Conservation (phyloP, 2,329 filamentous ascomycete genomes). For the Cladosporium oxysporum region DNA sequence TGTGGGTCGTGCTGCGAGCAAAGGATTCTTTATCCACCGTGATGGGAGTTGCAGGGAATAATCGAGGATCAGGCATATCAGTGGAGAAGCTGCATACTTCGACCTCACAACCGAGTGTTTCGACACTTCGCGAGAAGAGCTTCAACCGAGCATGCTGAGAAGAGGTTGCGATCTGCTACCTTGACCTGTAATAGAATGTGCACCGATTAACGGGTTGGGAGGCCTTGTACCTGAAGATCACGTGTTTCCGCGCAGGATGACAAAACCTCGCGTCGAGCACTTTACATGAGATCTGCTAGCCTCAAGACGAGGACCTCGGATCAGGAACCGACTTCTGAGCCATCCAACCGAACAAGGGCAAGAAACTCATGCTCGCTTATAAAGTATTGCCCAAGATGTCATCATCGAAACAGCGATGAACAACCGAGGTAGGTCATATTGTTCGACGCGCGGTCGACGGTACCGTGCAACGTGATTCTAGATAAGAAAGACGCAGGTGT, state of each 20-base stretch:
- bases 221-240: background rate
- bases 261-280: background rate
- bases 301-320: background rate
- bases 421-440: conserved; percentile 11
- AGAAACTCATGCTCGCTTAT: background rate
- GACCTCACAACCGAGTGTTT: background rate
- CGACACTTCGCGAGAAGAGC: background rate
- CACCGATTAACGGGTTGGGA: background rate
- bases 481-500: conserved; percentile 1
- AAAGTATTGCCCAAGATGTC: background rate
- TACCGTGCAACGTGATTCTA: background rate
- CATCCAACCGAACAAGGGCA: background rate
- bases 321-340: background rate
- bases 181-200: background rate
- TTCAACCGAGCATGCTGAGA: background rate
- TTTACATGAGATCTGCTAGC: background rate
- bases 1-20: background rate
- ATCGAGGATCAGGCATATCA: background rate
- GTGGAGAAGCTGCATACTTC: background rate
- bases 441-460: conserved; percentile 14
- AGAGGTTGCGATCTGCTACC: background rate
- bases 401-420: background rate
- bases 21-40: background rate
- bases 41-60: background rate
- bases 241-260: background rate